phyloP scores from a whole-genome alignment of 441 rosid species.

The Eutrema salsugineum region DNA sequence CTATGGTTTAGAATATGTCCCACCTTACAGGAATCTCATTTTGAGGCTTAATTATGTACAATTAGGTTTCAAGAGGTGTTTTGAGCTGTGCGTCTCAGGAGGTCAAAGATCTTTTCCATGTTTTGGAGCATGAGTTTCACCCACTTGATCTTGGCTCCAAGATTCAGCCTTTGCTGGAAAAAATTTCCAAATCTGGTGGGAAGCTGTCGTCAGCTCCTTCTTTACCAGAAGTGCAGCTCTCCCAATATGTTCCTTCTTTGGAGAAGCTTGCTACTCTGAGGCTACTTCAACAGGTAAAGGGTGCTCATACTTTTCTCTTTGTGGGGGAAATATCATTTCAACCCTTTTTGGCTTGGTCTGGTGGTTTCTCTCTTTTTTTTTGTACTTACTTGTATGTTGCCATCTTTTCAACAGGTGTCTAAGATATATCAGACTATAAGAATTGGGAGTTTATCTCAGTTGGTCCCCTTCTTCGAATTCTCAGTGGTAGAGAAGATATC shows the following conservation, averaged over 20 bases:
- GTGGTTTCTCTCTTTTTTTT: background rate
- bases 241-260: conserved; percentile 80
- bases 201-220: conserved; percentile 92
- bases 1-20: conserved; percentile 1
- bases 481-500: conserved; percentile 85
- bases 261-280: conserved; percentile 89
- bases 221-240: conserved; percentile 82
- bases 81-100: conserved; percentile 92
- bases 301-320: background rate
- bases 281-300: conserved; percentile 84
- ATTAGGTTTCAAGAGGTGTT: conserved; percentile 86
- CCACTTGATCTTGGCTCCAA: conserved; percentile 84
- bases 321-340: background rate
- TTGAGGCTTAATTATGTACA: conserved; percentile 11
- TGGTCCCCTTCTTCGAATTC: conserved; percentile 90
- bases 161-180: conserved; percentile 72
- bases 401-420: conserved; percentile 71
- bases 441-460: conserved; percentile 70
- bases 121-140: conserved; percentile 85
- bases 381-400: background rate
- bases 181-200: conserved; percentile 84
- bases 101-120: conserved; percentile 91
- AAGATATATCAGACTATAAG: conserved; percentile 82
- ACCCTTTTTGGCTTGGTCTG: background rate
- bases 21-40: background rate